These are phyloP conservation scores for Calonectria multiphialidica DNA, from an alignment of 2,329 filamentous ascomycete species.

Conservation along the genomic window DNA sequence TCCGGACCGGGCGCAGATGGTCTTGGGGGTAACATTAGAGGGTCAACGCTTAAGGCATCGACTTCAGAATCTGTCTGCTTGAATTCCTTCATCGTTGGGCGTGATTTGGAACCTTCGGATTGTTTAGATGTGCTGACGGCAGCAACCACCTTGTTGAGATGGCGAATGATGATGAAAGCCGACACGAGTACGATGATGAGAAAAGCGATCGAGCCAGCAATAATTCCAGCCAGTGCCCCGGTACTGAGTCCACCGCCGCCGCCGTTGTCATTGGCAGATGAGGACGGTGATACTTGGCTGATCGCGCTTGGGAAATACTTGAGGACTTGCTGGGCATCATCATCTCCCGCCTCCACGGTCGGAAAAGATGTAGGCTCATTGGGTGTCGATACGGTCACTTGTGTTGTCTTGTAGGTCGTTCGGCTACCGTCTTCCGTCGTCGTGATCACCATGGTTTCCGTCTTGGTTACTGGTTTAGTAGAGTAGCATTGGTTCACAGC, in stretches of 20 bases:
- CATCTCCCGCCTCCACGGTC: constrained; percentile 36
- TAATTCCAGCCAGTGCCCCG: constrained; percentile 64
- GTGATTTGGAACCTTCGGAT: constrained; percentile 45
- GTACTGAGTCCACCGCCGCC: constrained; percentile 51
- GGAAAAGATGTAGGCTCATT: constrained; percentile 48
- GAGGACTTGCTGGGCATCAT: constrained; percentile 48
- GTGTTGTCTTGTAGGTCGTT: constrained; percentile 54
- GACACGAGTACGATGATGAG: constrained; percentile 61
- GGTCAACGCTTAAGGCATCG: constrained; percentile 57
- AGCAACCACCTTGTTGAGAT: constrained; percentile 60
- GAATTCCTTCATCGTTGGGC: constrained; percentile 52
- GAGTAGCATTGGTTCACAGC: constrained; percentile 61
- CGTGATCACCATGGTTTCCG: constrained; percentile 57
- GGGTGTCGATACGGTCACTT: constrained; percentile 55
- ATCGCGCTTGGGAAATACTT: constrained; percentile 60
- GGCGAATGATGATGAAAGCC: constrained; percentile 62
- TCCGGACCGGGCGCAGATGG: constrained; percentile 40
- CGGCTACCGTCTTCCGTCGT: constrained; percentile 56
- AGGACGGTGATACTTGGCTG: constrained; percentile 52
- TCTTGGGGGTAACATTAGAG: constrained; percentile 49
- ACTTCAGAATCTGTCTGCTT: constrained; percentile 57
- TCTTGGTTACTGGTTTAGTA: constrained; percentile 59
- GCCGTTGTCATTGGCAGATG: constrained; percentile 36
- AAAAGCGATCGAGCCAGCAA: constrained; percentile 62
- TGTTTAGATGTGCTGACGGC: constrained; percentile 52